Conservation (phyloP, 139 green algal species). For the Trebouxia sp. region DNA sequence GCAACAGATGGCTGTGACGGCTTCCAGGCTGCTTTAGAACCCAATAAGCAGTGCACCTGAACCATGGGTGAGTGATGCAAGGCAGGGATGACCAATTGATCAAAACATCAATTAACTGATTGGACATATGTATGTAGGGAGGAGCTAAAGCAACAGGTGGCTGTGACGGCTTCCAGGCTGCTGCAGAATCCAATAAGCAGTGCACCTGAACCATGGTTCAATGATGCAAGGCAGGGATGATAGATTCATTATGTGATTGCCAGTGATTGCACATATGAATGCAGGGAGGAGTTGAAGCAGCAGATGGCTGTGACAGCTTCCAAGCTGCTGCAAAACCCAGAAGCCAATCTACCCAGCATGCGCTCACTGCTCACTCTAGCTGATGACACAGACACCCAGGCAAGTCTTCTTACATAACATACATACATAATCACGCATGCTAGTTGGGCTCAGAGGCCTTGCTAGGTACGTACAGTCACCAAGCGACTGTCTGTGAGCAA, state of each 20-base stretch:
- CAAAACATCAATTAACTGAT: no score
- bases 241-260: no score
- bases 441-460: not conserved
- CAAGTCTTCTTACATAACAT: not conserved
- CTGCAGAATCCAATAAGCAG: constrained; percentile 70
- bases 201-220: no score
- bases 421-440: not conserved
- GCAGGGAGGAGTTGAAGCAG: constrained; percentile 57
- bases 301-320: constrained; percentile 73
- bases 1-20: no score
- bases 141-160: constrained; percentile 67
- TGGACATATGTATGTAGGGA: constrained; percentile 51
- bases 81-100: no score
- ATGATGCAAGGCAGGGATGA: no score
- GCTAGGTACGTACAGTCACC: no score
- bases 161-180: constrained; percentile 62
- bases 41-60: no score
- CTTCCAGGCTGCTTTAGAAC: no score
- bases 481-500: no score
- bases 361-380: constrained; percentile 45
- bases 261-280: no score
- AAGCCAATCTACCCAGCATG: constrained; percentile 56
- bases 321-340: constrained; percentile 72
- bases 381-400: constrained; percentile 39
- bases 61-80: no score